phyloP scores from a whole-genome alignment of 2,329 filamentous ascomycete genomes.

The Orbilia brochopaga region DNA sequence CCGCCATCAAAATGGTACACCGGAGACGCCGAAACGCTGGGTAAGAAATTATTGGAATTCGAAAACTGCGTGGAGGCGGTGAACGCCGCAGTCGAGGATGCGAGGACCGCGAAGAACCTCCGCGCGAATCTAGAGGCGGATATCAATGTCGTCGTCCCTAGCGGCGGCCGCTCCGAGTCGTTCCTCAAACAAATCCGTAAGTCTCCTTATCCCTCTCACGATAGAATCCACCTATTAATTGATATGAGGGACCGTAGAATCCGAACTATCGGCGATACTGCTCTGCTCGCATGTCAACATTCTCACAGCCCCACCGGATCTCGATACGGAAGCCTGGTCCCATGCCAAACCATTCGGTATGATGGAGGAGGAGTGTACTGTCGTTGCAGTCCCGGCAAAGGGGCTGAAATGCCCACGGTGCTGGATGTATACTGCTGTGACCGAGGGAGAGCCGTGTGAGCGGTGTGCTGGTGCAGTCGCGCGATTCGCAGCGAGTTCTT shows the following conservation, averaged over 20 bases:
- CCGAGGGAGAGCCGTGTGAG: slow-evolving; percentile 70
- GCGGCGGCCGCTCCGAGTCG: slow-evolving; percentile 55
- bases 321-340: slow-evolving; percentile 60
- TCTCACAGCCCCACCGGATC: slow-evolving; percentile 53
- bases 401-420: slow-evolving; percentile 80
- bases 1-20: slow-evolving; percentile 31
- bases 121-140: slow-evolving; percentile 69
- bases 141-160: slow-evolving; percentile 65
- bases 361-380: slow-evolving; percentile 51
- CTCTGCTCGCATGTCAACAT: slow-evolving; percentile 57
- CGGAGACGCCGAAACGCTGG: slow-evolving; percentile 47
- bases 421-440: slow-evolving; percentile 82
- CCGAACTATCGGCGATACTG: slow-evolving; percentile 53
- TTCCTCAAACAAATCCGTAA: slow-evolving; percentile 59
- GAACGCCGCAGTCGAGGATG: slow-evolving; percentile 76
- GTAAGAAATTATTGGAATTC: slow-evolving; percentile 57
- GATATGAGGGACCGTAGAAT: too few relatives aligned
- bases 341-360: slow-evolving; percentile 56
- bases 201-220: too few relatives aligned
- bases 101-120: slow-evolving; percentile 67
- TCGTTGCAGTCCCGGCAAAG: slow-evolving; percentile 60
- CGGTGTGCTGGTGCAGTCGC: slow-evolving; percentile 73
- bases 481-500: slow-evolving; percentile 12
- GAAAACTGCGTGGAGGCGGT: slow-evolving; percentile 69
- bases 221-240: too few relatives aligned